Evolutionary conservation across 2,329 filamentous ascomycete species (phyloP), one percentile per base, ranked within the genome.

Genomic region (Pseudocercospora eumusae): DNA sequence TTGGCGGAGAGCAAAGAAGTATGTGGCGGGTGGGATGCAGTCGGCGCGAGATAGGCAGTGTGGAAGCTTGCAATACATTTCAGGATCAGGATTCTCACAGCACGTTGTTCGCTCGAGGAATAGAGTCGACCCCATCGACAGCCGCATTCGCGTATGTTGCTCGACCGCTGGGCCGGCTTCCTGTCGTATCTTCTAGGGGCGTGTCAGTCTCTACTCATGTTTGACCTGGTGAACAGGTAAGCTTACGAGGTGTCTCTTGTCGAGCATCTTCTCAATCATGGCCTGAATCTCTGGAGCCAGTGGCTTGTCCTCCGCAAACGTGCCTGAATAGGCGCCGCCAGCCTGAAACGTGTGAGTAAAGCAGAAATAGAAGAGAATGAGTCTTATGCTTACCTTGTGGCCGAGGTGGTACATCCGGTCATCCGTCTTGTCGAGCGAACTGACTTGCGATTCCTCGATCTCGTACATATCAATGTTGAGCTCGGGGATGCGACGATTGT

Each of bases 151-250:
- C 31, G 44, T 52, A 21, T 75, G 79, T 36, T 79, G 72, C 69
- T 80, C 77, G 13, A 76, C 76, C 1, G 73, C 73, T 3, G 68
- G 66, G 36, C 78, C 75, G 25, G 78, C 76, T 68, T 62, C 72
- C 33, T 49, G 61, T 21, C 57, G 31, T 61, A 66, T n/a, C 45
- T 62, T 62, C 66, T 64, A 21, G 36, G 36, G 6, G 4, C 15
- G n/a, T 23, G 36, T 47, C 20, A 53, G 31, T 25, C 15, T 33
- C 5, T 42, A 25, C 15, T 42, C 20, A 40, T 23, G 10, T 31
- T 21, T 44, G 15, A 49, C 10, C 9, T n/a, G 45, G 4, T 47
- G 15, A 15, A 20, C 20, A 20, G 25, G 31, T 31, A 10, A 28
- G 10, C 56, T 40, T 47, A 62, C 60, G 55, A 25, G 36, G 21